A percentile compares a stretch with the other conserved stretches of the same genome.
phyloP scores from a whole-genome alignment of 352 stramenopile genomes.

The Pythium rhizo-oryzae region DNA sequence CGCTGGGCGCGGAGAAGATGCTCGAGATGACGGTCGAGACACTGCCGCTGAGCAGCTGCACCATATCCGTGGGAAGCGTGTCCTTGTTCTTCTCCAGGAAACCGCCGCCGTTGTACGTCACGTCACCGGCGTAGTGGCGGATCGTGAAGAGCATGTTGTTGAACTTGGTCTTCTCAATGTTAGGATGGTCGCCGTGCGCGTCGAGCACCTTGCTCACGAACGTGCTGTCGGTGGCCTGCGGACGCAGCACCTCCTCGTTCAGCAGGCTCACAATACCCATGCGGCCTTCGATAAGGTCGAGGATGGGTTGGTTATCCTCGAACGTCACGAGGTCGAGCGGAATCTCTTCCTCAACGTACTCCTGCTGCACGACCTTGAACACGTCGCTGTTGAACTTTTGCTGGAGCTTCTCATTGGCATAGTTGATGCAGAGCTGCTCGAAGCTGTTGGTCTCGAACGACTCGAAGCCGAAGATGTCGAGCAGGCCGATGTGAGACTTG shows the following conservation, averaged over 20 bases:
- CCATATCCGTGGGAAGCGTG: constrained; percentile 79
- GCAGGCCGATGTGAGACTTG: constrained; percentile 87
- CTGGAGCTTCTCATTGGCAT: constrained; percentile 88
- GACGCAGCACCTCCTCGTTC: constrained; percentile 95
- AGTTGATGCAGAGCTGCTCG: constrained; percentile 92
- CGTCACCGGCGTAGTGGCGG: constrained; percentile 80
- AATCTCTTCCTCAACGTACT: constrained; percentile 95
- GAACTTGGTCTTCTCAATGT: constrained; percentile 85
- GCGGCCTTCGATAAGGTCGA: constrained; percentile 89
- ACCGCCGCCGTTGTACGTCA: constrained; percentile 76
- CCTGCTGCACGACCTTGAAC: constrained; percentile 95
- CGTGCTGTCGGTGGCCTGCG: constrained; percentile 77
- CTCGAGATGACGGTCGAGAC: constrained; percentile 58
- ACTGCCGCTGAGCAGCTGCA: constrained; percentile 70
- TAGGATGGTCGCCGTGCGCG: constrained; percentile 75
- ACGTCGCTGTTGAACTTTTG: constrained; percentile 94
- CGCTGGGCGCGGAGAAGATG: constrained; percentile 57
- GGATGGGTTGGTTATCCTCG: constrained; percentile 90
- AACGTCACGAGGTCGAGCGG: constrained; percentile 85
- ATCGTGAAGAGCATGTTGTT: constrained; percentile 86
- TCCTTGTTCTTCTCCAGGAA: constrained; percentile 90
- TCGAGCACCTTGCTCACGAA: constrained; percentile 88
- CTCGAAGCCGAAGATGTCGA: constrained; percentile 98
- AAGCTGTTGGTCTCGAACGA: constrained; percentile 90
- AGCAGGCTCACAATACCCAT: constrained; percentile 92